A percentile compares a stretch with the other conserved stretches of the same genome.
Conservation (phyloP, 1,284 basidiomycete genomes). For the Takashimella koratensis region DNA sequence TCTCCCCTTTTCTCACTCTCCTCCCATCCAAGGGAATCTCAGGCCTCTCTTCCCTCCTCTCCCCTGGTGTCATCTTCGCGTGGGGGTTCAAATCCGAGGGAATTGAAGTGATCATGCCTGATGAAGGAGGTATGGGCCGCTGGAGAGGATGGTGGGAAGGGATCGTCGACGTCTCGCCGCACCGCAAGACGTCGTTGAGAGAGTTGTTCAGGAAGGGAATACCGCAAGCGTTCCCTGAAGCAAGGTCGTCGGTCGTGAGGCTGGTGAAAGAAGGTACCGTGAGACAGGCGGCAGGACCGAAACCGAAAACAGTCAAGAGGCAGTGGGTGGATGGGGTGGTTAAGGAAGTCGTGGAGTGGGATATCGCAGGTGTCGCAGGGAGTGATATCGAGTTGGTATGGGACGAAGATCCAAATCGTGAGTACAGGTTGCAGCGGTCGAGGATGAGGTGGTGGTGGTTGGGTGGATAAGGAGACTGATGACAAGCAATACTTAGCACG, state of each 20-base stretch:
- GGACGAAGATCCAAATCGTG: conserved; percentile 50
- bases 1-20: conserved; percentile 91
- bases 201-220: conserved; percentile 68
- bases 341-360: conserved; percentile 32
- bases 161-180: conserved; percentile 71
- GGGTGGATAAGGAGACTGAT: no score
- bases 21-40: conserved; percentile 89
- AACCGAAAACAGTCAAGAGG: neutral
- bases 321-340: conserved; percentile 35
- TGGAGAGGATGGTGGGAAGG: conserved; percentile 74
- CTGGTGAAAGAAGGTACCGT: conserved; percentile 17
- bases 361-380: conserved; percentile 21
- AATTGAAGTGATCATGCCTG: conserved; percentile 44
- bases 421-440: conserved; percentile 18
- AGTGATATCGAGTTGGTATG: conserved; percentile 44
- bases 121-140: conserved; percentile 37
- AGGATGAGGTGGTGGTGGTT: no score
- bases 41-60: conserved; percentile 79
- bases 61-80: conserved; percentile 82
- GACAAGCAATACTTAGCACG: no score
- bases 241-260: conserved; percentile 50
- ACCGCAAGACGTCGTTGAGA: conserved; percentile 63
- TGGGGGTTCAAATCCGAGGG: conserved; percentile 63
- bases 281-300: neutral
- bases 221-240: conserved; percentile 57